Evolutionary conservation across 2,329 filamentous ascomycete species (phyloP).

Genomic region (Colletotrichum simmondsii): DNA sequence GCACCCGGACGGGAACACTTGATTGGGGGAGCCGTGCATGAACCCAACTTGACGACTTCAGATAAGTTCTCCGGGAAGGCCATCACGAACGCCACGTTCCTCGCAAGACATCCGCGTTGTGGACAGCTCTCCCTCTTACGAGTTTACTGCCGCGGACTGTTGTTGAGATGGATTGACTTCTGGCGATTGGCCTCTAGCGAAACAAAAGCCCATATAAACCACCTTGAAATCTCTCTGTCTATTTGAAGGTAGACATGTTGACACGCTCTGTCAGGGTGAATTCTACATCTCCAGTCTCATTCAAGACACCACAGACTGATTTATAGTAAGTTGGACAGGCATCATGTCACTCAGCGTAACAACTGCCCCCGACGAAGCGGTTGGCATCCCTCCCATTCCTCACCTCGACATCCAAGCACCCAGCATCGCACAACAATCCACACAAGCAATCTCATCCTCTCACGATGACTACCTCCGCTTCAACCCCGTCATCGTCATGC

Average conservation of each 20-base stretch:
- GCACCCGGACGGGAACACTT: neutral
- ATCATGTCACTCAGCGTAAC: neutral
- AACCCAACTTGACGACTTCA: neutral
- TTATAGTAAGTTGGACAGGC: neutral
- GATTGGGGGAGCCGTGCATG: neutral
- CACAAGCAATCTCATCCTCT: no score
- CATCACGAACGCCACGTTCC: neutral
- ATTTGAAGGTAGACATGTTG: neutral
- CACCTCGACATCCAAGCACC: no score
- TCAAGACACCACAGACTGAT: no score
- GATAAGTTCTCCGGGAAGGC: neutral
- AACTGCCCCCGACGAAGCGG: neutral
- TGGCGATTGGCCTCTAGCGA: neutral
- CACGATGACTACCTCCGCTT: no score
- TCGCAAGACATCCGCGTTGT: neutral
- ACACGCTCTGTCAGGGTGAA: no score
- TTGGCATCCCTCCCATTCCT: neutral
- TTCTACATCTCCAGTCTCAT: no score
- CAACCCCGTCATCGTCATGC: constrained; percentile 38
- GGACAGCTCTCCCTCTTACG: neutral
- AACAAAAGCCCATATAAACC: neutral
- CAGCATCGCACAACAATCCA: no score
- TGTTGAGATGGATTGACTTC: neutral
- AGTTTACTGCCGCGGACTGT: neutral
- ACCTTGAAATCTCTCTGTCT: neutral